These are phyloP conservation scores for Penicillium lividum DNA, from an alignment of 495 filamentous ascomycete species.

Conservation along the genomic window DNA sequence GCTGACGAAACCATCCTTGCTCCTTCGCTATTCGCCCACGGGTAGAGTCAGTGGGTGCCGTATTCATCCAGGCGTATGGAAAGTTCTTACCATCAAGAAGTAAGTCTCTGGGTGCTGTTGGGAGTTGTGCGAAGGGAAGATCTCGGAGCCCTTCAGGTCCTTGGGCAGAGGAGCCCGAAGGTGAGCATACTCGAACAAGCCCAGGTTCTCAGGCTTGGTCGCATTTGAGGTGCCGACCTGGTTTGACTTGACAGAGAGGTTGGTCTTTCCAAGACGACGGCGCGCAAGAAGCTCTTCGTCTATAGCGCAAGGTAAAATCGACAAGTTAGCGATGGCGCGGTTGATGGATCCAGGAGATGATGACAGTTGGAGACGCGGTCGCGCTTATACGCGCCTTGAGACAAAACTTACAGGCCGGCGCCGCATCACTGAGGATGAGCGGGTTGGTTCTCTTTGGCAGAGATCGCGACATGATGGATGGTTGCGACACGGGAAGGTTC, in stretches of 20 bases:
- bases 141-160: constrained; percentile 81
- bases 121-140: constrained; percentile 71
- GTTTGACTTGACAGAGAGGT: constrained; percentile 76
- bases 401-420: constrained; percentile 59
- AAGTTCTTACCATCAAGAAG: constrained; percentile 79
- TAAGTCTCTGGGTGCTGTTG: constrained; percentile 75
- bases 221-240: constrained; percentile 64
- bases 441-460: constrained; percentile 76
- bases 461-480: constrained; percentile 58
- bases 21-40: constrained; percentile 63
- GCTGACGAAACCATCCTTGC: constrained; percentile 90
- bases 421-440: constrained; percentile 70
- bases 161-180: constrained; percentile 87
- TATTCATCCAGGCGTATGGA: not conserved
- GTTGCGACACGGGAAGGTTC: constrained; percentile 4
- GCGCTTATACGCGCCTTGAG: constrained; percentile 23
- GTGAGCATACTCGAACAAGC: constrained; percentile 93
- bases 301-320: constrained; percentile 34
- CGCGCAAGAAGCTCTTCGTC: constrained; percentile 81
- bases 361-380: constrained; percentile 18
- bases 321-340: constrained; percentile 30
- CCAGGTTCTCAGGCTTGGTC: constrained; percentile 68
- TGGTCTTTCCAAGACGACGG: constrained; percentile 88
- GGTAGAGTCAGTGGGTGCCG: not conserved
- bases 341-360: constrained; percentile 8